Evolutionary conservation across 208 protist genomes (phyloP), one percentile per base, ranked within the genome.

Genomic region (Novymonas esmeraldas): DNA sequence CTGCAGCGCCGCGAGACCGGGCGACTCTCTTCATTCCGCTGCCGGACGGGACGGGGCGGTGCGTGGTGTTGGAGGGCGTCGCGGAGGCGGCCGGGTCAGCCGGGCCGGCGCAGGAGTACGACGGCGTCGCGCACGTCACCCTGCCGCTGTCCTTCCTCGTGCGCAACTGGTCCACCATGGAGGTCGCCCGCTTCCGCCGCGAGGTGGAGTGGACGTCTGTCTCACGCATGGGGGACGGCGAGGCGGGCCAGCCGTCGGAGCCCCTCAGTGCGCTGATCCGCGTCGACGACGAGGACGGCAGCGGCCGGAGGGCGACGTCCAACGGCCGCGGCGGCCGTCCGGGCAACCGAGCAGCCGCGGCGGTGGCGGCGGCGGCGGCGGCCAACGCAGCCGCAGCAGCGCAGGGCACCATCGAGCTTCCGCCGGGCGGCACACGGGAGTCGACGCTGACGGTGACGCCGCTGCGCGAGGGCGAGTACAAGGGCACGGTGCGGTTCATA

Each of bases 11-110:
- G 6, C 46, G 45, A n/a, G 94, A 98, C 71, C 31, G 46, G 3
- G 97, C 84, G 20, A 93, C 67, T 18, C 69, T 98, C 0, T 99
- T 98, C 76, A 81, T 99, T 24, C 93, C 98, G 55, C 79, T 95
- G 33, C 95, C 97, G 0, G 85, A 97, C 50, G 98, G 98, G 58
- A 76, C 77, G 10, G 97, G 89, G 2, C 55, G 93, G 13, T 81
- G 89, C 10, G 96, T 93, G 70, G 75, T 71, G 20, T 79, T 98
- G 29, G 89, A 95, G 52, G 95, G 95, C 36, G 62, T 31, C 1
- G 79, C 93, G 0, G 79, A 84, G 13, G 52, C 68, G 3, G 45
- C 90, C 0, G 81, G 78, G 18, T 81, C 89, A 16, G 74, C 85
- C 1, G 71, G 60, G 10, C 71, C 87, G 14, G 24, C 59, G 70